Percentiles rank a stretch among this genome's conserved stretches.
Evolutionary conservation across 2,329 filamentous ascomycete genomes (phyloP).

Genomic region (Claviceps cyperi): DNA sequence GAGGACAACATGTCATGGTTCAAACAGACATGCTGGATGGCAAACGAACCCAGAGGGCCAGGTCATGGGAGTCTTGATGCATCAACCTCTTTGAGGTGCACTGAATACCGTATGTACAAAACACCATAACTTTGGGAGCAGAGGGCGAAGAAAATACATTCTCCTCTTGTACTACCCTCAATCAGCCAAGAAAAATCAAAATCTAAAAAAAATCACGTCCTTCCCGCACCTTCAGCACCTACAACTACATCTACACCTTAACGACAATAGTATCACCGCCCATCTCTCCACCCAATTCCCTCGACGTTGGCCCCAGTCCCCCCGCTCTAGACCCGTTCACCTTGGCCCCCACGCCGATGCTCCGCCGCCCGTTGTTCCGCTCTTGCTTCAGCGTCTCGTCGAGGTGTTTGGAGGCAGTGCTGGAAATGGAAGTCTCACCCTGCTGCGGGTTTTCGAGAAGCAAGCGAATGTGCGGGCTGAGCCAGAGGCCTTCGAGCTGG

Average conservation of each 20-base stretch:
- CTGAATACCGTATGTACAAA: no score
- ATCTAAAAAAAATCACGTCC: no score
- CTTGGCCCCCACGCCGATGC: constrained; percentile 19
- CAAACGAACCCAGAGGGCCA: not conserved
- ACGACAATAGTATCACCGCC: constrained; percentile 37
- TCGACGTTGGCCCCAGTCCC: constrained; percentile 32
- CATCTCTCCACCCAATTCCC: constrained; percentile 47
- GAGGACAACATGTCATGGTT: no score
- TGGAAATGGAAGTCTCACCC: not conserved
- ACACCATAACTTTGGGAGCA: no score
- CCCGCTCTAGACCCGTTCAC: not conserved
- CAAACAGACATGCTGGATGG: constrained; percentile 1
- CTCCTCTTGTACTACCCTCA: no score
- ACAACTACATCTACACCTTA: no score
- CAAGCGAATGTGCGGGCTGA: constrained; percentile 46
- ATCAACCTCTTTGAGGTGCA: no score
- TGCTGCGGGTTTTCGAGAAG: constrained; percentile 26
- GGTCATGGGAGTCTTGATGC: no score
- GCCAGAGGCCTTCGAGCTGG: constrained; percentile 43
- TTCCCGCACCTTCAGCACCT: not conserved
- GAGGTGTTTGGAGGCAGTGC: constrained; percentile 22
- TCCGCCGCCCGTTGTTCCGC: constrained; percentile 7
- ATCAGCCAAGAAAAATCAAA: no score
- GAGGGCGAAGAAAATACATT: no score
- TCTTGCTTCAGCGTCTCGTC: constrained; percentile 27